Evolutionary conservation across 495 filamentous ascomycete genomes (phyloP).

Genomic region (Talaromyces nanjingensis): DNA sequence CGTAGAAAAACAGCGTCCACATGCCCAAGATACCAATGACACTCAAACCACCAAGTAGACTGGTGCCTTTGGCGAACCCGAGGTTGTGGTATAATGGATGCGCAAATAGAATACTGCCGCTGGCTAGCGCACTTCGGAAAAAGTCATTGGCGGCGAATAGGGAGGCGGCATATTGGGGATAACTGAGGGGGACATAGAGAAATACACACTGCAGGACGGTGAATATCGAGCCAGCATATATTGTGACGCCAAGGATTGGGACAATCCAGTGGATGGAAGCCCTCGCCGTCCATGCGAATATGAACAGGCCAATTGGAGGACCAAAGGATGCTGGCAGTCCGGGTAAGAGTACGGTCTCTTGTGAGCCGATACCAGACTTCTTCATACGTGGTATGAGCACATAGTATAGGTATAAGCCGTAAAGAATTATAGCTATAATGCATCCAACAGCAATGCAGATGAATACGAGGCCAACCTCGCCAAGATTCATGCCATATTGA

Average conservation of each 20-base stretch:
- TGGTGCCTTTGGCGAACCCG: slow-evolving; percentile 48
- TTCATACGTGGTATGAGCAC: slow-evolving; percentile 44
- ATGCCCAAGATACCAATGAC: slow-evolving; percentile 46
- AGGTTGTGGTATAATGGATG: slow-evolving; percentile 50
- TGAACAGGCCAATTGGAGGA: slow-evolving; percentile 11
- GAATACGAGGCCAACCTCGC: slow-evolving; percentile 59
- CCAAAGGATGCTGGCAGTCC: slow-evolving; percentile 48
- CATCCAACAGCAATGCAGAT: slow-evolving; percentile 52
- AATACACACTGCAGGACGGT: slow-evolving; percentile 54
- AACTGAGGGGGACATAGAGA: slow-evolving; percentile 47
- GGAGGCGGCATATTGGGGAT: slow-evolving; percentile 53
- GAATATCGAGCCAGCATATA: slow-evolving; percentile 39
- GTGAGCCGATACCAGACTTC: slow-evolving; percentile 35
- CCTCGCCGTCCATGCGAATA: slow-evolving; percentile 43
- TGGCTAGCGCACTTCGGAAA: slow-evolving; percentile 38
- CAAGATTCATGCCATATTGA: slow-evolving; percentile 55
- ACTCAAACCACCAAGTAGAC: slow-evolving; percentile 49
- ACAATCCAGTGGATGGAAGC: slow-evolving; percentile 51
- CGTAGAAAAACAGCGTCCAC: slow-evolving; percentile 25
- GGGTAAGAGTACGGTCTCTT: slow-evolving; percentile 49
- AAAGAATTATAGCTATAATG: slow-evolving; percentile 44
- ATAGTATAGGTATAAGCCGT: slow-evolving; percentile 46
- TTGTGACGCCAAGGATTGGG: slow-evolving; percentile 41
- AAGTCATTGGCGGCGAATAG: slow-evolving; percentile 48
- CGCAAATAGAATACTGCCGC: slow-evolving; percentile 50